These are phyloP conservation scores for Hydrangea macrophylla DNA, from an alignment of 148 eudicot genomes.

Conservation along the genomic window DNA sequence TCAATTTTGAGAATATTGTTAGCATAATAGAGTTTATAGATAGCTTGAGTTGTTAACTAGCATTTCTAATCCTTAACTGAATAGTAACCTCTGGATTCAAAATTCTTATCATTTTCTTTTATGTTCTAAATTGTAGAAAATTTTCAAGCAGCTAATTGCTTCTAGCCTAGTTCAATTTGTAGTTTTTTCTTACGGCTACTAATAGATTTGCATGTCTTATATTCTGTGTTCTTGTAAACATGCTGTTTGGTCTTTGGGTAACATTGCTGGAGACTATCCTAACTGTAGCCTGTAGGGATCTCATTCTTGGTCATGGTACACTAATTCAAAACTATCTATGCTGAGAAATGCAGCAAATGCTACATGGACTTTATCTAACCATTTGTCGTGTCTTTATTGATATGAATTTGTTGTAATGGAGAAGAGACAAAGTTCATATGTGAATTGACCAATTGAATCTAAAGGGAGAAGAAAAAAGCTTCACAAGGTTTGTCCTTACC, in stretches of 20 bases:
- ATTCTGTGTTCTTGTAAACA: slow-evolving; percentile 27
- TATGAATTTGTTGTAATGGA: no score
- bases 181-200: background rate
- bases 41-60: no score
- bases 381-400: no score
- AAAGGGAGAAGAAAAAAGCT: no score
- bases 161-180: background rate
- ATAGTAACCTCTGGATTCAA: background rate
- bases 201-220: background rate
- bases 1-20: background rate
- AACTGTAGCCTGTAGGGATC: slow-evolving; percentile 85
- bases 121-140: background rate
- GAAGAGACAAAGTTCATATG: no score
- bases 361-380: slow-evolving; percentile 92
- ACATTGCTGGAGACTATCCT: slow-evolving; percentile 96
- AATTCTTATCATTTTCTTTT: background rate
- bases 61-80: background rate
- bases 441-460: no score
- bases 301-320: slow-evolving; percentile 77
- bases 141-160: background rate
- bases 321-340: slow-evolving; percentile 85
- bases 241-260: slow-evolving; percentile 97
- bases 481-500: no score
- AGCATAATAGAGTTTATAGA: no score
- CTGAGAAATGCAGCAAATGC: slow-evolving; percentile 95